Base-by-base conservation (phyloP, 441 rosid genomes). In the Erysimum pusillum region DNA sequence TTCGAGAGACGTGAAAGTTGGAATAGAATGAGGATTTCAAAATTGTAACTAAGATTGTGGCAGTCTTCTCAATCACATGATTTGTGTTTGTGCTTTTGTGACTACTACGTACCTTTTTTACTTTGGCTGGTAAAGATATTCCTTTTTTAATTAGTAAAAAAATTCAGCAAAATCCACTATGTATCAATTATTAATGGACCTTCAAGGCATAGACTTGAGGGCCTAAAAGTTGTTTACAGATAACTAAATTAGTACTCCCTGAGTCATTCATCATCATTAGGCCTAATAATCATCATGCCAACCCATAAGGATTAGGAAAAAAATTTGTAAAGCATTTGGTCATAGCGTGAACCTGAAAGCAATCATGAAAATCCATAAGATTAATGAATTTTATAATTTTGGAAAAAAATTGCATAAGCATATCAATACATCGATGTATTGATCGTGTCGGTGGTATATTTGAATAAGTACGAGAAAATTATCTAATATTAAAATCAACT, bases 61-160 rank as follows among this genome's bases (percentile, higher is more conserved):
- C 54, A 56, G 72, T 77, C 76, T 77, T 57, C 67, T 77, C 76
- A 56, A 48, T 77, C 76, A 77, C 67, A 71, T 64, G 76, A 71
- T 64, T 77, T 64, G 45, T 70, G 67, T 64, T 77, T 77, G 76
- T 77, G 73, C 80, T 71, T 71, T 48, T 70, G 76, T 77, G 60
- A 76, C 80, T 69, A 71, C 76, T 57, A 54, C 35, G 66, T 15
- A 64, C 59, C 52, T 76, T 76, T 70, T 36, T 76, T 36, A 53
- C 69, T 70, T 76, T 69, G 41, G 39, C 70, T 63, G 64, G 70
- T 69, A 54, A 44, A 34, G 5, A 53, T 52, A 46, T 67, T 41
- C 4, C 2, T 10, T 7, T 36, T 42, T 49, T 28, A 53, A 63
- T 53, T 36, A 14, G 28, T 73, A 53, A 25, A 54, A 3, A 9